Evolutionary conservation across 768 basidiomycete species (phyloP), one percentile per base, ranked within the genome.

Genomic region (Mycena indigotica): DNA sequence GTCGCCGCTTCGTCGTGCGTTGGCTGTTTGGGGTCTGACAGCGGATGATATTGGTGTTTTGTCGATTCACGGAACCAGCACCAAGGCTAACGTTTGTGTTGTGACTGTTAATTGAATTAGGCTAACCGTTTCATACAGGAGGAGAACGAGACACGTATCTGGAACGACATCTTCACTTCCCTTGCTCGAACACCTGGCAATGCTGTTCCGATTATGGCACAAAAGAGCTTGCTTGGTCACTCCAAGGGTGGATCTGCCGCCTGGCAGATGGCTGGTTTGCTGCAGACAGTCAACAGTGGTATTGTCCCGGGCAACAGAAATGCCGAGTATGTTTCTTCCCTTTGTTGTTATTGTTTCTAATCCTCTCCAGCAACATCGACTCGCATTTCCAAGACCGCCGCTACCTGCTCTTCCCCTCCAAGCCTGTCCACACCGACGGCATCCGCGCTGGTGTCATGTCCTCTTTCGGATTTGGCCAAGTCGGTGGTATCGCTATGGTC

Each of bases 231-330:
- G 50, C 89, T 96, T 28, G 97, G 97, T 59, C 96, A 99, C 70
- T 88, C 96, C 12, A 99, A 99, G 81, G 97, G 97, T 72, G 97
- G 96, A 59, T 93, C 97, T n/a, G 96, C 96, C 53, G 91, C 95
- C 2, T 98, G 95, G 96, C 93, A 95, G 75, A 85, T 97, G 82
- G 88, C 87, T 66, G 97, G 97, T 64, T 80, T 98, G 54, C 74
- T 94, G 53, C 95, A 99, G 72, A 86, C 87, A 12, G 81, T 99
- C 60, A 81, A 79, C 61, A 85, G 86, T 44, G 97, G 95, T 52
- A 82, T 96, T 61, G 81, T 99, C 62, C 95, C 97, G 5, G 95
- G 95, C 39, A 98, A 98, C 72, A 86, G 93, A 64, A 98, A 96
- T 71, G 91, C 89, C 79, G 95, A 98, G 89, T 95, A 77, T 77